Base-by-base conservation (phyloP, 257 asterid genomes). In the Nicotiana paniculata region DNA sequence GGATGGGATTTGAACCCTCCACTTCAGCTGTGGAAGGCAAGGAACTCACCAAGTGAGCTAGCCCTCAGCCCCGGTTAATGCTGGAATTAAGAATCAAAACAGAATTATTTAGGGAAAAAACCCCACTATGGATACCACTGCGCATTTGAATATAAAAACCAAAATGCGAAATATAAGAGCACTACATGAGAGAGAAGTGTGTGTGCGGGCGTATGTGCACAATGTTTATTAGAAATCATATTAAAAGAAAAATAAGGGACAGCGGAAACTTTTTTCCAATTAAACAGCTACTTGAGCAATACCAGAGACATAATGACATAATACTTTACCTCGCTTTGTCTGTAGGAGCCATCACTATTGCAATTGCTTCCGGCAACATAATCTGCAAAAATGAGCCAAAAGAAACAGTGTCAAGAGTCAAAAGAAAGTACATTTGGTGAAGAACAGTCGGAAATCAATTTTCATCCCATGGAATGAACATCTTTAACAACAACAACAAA, bases 291-390 rank as follows among this genome's bases (percentile, higher is more conserved):
- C 28, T 46, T 6, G 12, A 72, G 37, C 37, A 72, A 21, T 70
- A 46, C 21, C 78, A 72, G 37, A 72, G 21, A 43, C 48, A 46
- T 43, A 54, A 54, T 57, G 15, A 15, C 48, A 48, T 48, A 26
- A 57, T 82, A 87, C 24, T 21, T 21, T 21, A 21, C 90, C 92
- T 84, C 58, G 86, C 72, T 81, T 88, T 81, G 81, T 95, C 99
- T 3, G 96, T 92, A 32, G 99, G 99, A 85, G 99, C 99, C 98
- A 95, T 93, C 85, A 96, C 97, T 82, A 94, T 96, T 35, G 99
- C 98, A 87, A 96, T 80, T 59, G 99, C 97, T 89, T 96, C 99
- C 16, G 98, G 97, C 81, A 96, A 89, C 98, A 94, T 95, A 76
- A 96, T 91, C 99, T 96, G 84, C 32, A 84, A 81, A 84, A 81